Percentiles rank a stretch among this genome's conserved stretches.
Evolutionary conservation across 805 yeast species (phyloP).

Genomic region (Deakozyma indianensis): DNA sequence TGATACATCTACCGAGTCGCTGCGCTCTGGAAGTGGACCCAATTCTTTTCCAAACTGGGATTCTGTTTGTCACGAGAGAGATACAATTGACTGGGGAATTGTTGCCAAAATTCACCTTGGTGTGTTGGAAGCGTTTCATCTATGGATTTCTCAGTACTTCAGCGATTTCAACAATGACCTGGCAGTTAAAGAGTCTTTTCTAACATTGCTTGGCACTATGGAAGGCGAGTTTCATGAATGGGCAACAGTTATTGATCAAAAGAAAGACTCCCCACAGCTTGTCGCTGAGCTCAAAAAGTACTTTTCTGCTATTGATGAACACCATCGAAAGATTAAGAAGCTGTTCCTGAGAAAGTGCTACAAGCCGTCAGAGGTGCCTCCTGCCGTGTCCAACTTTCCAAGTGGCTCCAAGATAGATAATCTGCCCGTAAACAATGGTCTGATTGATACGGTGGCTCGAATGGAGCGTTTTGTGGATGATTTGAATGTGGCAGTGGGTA

Average conservation of each 20-base stretch:
- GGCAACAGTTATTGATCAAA: slow-evolving; percentile 4
- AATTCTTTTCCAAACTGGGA: slow-evolving; percentile 15
- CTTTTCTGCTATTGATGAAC: slow-evolving; percentile 19
- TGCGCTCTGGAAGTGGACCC: background rate
- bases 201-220: slow-evolving; percentile 49
- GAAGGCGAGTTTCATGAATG: slow-evolving; percentile 43
- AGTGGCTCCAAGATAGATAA: slow-evolving; percentile 10
- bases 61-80: slow-evolving; percentile 9
- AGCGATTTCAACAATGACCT: slow-evolving; percentile 60
- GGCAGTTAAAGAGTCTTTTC: slow-evolving; percentile 37
- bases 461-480: slow-evolving; percentile 49
- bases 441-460: slow-evolving; percentile 4
- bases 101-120: slow-evolving; percentile 73
- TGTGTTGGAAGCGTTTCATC: slow-evolving; percentile 58
- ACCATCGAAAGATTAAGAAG: slow-evolving; percentile 55
- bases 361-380: slow-evolving; percentile 18
- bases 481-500: slow-evolving; percentile 47
- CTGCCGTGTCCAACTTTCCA: slow-evolving; percentile 11
- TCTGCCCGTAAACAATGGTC: slow-evolving; percentile 8
- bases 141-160: slow-evolving; percentile 60
- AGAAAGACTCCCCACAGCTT: background rate
- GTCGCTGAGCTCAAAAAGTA: slow-evolving; percentile 7
- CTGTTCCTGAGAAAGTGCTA: slow-evolving; percentile 28
- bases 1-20: background rate
- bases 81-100: slow-evolving; percentile 45